A percentile compares a stretch with the other conserved stretches of the same genome.
Evolutionary conservation across 139 green algal genomes (phyloP).

Genomic region (Trebouxia sp.): DNA sequence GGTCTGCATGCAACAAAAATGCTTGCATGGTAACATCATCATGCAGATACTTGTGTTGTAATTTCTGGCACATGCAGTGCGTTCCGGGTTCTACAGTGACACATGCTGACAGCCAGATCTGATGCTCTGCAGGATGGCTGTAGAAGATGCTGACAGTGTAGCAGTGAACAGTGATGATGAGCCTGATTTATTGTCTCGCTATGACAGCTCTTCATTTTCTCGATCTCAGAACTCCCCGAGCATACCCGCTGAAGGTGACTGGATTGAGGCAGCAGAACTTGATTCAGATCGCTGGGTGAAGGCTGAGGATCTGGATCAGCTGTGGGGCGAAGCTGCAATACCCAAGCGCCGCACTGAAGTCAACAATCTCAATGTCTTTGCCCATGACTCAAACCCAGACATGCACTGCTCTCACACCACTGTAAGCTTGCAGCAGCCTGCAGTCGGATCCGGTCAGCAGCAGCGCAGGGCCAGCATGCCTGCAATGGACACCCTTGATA

Average conservation of each 20-base stretch:
- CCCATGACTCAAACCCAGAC: background rate
- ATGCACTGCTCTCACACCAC: background rate
- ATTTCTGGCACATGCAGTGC: too few relatives aligned
- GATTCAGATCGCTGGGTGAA: conserved; percentile 7
- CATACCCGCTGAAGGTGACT: background rate
- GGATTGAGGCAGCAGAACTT: conserved; percentile 2
- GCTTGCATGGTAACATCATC: too few relatives aligned
- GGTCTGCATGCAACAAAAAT: too few relatives aligned
- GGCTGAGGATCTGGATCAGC: background rate
- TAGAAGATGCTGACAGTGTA: background rate
- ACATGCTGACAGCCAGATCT: too few relatives aligned
- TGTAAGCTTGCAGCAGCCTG: background rate
- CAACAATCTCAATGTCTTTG: background rate
- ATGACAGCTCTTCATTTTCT: background rate
- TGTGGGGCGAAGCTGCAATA: background rate
- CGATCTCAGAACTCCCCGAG: background rate
- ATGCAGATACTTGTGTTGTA: too few relatives aligned
- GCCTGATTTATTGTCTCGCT: background rate
- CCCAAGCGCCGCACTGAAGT: background rate
- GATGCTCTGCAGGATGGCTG: background rate
- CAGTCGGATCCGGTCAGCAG: background rate
- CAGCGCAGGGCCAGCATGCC: background rate
- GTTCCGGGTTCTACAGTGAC: too few relatives aligned
- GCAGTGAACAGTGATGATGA: background rate
- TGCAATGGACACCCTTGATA: background rate